phyloP scores from a whole-genome alignment of 2,329 filamentous ascomycete genomes.

The Fusarium sp. region DNA sequence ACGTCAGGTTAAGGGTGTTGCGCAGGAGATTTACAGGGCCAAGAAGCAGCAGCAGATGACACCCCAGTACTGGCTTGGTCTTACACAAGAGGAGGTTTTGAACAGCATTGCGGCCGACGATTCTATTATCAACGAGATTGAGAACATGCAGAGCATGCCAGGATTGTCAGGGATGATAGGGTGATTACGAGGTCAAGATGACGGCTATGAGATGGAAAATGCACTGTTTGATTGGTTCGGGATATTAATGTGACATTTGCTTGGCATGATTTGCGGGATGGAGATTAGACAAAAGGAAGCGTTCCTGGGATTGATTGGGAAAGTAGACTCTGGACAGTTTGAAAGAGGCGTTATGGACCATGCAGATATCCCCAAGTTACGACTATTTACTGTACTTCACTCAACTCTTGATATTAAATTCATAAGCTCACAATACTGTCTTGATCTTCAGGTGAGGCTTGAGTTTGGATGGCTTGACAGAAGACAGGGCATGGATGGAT shows the following conservation, averaged over 20 bases:
- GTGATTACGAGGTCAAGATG: slow-evolving; percentile 2
- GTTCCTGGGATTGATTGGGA: neutral
- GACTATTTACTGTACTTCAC: neutral
- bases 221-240: neutral
- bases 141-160: slow-evolving; percentile 44
- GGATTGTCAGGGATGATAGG: slow-evolving; percentile 33
- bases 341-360: neutral
- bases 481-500: neutral
- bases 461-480: too few relatives aligned
- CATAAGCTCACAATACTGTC: neutral
- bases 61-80: slow-evolving; percentile 63
- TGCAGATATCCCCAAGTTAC: neutral
- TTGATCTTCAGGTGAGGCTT: too few relatives aligned
- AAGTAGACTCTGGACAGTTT: neutral
- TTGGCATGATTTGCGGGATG: slow-evolving; percentile 15
- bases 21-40: slow-evolving; percentile 73
- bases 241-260: neutral
- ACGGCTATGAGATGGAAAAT: slow-evolving; percentile 26
- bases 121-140: slow-evolving; percentile 66
- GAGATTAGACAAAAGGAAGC: slow-evolving; percentile 2
- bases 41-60: slow-evolving; percentile 64
- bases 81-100: slow-evolving; percentile 63
- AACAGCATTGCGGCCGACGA: slow-evolving; percentile 64
- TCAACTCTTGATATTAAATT: neutral
- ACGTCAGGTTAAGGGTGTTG: slow-evolving; percentile 77